phyloP scores from a whole-genome alignment of 257 asterid genomes.

The Craterostigma plantagineum region DNA sequence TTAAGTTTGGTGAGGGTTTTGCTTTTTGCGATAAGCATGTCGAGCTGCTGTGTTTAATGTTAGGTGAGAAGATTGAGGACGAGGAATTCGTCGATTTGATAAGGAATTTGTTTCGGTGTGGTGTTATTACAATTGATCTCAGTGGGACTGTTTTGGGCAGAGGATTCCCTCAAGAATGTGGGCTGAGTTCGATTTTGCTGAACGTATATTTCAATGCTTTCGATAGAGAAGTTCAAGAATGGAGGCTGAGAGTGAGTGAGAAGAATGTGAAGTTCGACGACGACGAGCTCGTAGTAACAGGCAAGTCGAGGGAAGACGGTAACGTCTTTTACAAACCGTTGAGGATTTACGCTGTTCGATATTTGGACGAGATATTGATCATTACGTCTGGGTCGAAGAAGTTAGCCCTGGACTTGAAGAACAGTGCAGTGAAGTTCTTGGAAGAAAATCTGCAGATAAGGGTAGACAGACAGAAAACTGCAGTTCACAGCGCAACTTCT shows the following conservation, averaged over 20 bases:
- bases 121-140: slow-evolving; percentile 24
- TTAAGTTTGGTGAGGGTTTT: slow-evolving; percentile 25
- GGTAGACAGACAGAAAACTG: slow-evolving; percentile 40
- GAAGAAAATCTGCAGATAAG: slow-evolving; percentile 35
- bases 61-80: slow-evolving; percentile 57
- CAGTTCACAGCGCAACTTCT: slow-evolving; percentile 66
- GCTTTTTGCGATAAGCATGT: slow-evolving; percentile 29
- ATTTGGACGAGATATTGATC: slow-evolving; percentile 66
- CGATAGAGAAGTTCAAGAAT: slow-evolving; percentile 60
- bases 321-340: slow-evolving; percentile 46
- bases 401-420: slow-evolving; percentile 55
- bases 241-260: slow-evolving; percentile 23
- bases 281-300: slow-evolving; percentile 22
- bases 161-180: slow-evolving; percentile 79
- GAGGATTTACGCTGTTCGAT: slow-evolving; percentile 66
- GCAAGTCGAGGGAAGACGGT: slow-evolving; percentile 7
- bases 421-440: slow-evolving; percentile 23
- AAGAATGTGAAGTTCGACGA: slow-evolving; percentile 31
- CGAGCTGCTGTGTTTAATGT: slow-evolving; percentile 33
- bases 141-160: slow-evolving; percentile 45
- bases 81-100: slow-evolving; percentile 30
- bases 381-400: slow-evolving; percentile 63
- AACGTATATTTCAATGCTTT: slow-evolving; percentile 47
- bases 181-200: slow-evolving; percentile 46
- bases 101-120: slow-evolving; percentile 25